Evolutionary conservation across 2,329 filamentous ascomycete genomes (phyloP), one percentile per base, ranked within the genome.

Genomic region (Leptographium procerum): DNA sequence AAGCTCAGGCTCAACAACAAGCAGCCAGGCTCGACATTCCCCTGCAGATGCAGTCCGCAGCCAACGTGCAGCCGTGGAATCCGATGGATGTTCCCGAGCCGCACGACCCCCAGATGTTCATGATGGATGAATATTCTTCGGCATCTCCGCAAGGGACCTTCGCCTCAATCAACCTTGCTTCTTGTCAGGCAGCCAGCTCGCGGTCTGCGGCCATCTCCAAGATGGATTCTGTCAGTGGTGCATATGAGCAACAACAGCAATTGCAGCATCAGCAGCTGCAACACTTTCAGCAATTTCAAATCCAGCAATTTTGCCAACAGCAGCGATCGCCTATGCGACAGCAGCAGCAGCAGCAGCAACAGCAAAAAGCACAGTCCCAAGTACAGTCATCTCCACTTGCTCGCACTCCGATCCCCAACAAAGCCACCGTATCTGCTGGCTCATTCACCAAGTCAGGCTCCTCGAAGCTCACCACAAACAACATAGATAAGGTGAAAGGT

Each of bases 21-120:
- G 31, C 68, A 8, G 36, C 13, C 8, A 28, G 72, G 45, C 65
- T 77, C 29, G 67, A 68, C 52, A 73, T 75, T n/a, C 69, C 71
- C 8, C 66, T 70, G 43, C 67, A 69, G 1, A 69, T 72, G 55
- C 73, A 72, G 53, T 68, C 69, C 29, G 66, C 67, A 29, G 63
- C 65, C 58, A 67, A 75, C 57, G 69, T 71, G 22, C 68, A 70
- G 6, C 71, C 76, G 40, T 80, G 77, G 78, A 70, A 71, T 52
- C 70, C 72, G 2, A 67, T 71, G 3, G 70, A 69, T 33, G 63
- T 73, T 2, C 67, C 70, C 45, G 67, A 67, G 14, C 66, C 68
- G 14, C 68, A 67, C 22, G 66, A 69, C 40, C 60, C 67, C 16
- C 66, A 67, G 11, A 64, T 66, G 40, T 69, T 74, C 33, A 64